Evolutionary conservation across 1,284 basidiomycete genomes (phyloP).

Genomic region (Ustilago bromivora): DNA sequence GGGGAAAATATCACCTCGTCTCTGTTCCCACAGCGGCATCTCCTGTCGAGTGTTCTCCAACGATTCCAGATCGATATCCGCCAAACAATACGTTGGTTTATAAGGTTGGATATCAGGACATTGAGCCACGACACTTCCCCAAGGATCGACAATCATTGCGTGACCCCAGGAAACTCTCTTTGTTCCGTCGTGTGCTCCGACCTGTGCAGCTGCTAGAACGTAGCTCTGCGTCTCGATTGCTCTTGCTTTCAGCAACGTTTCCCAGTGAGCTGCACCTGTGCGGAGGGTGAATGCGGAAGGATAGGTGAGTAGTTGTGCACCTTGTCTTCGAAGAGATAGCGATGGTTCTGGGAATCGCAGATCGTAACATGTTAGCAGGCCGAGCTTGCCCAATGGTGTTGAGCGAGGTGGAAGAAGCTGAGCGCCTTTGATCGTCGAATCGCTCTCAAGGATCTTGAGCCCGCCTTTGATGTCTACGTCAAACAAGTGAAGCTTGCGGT

Average conservation of each 20-base stretch:
- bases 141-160: conserved; percentile 68
- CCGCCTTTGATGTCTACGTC: conserved; percentile 72
- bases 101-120: conserved; percentile 65
- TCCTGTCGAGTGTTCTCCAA: conserved; percentile 56
- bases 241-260: conserved; percentile 66
- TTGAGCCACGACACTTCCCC: conserved; percentile 66
- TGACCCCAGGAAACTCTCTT: conserved; percentile 67
- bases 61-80: conserved; percentile 60
- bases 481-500: conserved; percentile 73
- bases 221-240: conserved; percentile 71
- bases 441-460: conserved; percentile 63
- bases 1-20: conserved; percentile 64
- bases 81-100: conserved; percentile 62
- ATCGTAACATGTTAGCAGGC: conserved; percentile 74
- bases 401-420: conserved; percentile 66
- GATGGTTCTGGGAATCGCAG: conserved; percentile 73
- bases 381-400: conserved; percentile 69
- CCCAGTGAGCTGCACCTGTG: conserved; percentile 70
- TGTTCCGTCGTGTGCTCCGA: conserved; percentile 66
- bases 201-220: conserved; percentile 69
- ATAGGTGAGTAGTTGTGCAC: conserved; percentile 72
- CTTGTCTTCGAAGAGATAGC: conserved; percentile 70
- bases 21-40: conserved; percentile 67
- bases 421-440: conserved; percentile 70
- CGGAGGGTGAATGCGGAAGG: conserved; percentile 73